Percentiles rank a stretch among this genome's conserved stretches.
Evolutionary conservation across 306 rosid species (phyloP).

Genomic region (Castanopsis chinensis): DNA sequence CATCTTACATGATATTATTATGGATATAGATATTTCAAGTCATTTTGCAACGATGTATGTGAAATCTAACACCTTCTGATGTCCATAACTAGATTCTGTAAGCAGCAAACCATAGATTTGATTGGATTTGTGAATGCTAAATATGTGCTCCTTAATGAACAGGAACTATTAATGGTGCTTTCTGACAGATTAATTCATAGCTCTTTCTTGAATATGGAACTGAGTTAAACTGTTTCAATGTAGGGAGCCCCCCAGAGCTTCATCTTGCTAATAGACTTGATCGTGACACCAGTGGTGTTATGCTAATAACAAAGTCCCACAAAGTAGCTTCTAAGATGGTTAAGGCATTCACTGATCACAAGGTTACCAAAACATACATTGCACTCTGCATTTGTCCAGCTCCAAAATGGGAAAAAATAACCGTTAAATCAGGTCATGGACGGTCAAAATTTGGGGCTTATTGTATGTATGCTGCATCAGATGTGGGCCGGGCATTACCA

Average conservation of each 20-base stretch:
- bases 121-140: not conserved
- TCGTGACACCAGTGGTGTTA: slow-evolving; percentile 80
- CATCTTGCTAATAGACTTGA: slow-evolving; percentile 92
- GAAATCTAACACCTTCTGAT: too few species aligned
- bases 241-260: slow-evolving; percentile 49
- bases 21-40: too few species aligned
- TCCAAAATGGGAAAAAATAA: slow-evolving; percentile 64
- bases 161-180: not conserved
- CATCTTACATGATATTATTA: too few species aligned
- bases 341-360: slow-evolving; percentile 74
- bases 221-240: slow-evolving; percentile 10
- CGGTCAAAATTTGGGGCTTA: slow-evolving; percentile 86
- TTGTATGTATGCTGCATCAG: slow-evolving; percentile 81
- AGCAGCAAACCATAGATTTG: not conserved
- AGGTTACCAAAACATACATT: slow-evolving; percentile 69
- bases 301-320: slow-evolving; percentile 76
- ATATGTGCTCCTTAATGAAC: not conserved
- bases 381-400: slow-evolving; percentile 60
- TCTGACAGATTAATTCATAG: not conserved
- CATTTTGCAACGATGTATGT: too few species aligned
- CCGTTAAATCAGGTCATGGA: slow-evolving; percentile 80
- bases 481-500: slow-evolving; percentile 65
- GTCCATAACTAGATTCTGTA: not conserved
- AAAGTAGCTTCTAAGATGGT: slow-evolving; percentile 74
- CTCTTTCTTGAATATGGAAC: slow-evolving; percentile 1